Conservation (phyloP, 2,329 filamentous ascomycete genomes). For the Tolypocladium tropicale region DNA sequence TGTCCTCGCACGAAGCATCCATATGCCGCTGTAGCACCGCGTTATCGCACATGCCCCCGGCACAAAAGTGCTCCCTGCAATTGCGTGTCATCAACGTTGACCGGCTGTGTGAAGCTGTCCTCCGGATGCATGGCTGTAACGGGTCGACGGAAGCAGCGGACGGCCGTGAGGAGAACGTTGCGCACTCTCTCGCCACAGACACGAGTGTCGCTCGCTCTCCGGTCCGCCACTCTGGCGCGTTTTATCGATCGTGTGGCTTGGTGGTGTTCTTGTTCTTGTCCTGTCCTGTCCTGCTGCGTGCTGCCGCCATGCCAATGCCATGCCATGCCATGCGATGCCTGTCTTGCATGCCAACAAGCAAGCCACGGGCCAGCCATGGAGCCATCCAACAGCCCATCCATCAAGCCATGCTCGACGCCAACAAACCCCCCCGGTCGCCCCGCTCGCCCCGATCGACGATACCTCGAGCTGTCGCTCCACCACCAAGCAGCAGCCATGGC, state of each 20-base stretch:
- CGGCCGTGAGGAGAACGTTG: not conserved
- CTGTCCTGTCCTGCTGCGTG: not conserved
- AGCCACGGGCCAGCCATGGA: not conserved
- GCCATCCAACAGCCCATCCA: not conserved
- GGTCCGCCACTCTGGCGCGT: not conserved
- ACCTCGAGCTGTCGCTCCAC: not conserved
- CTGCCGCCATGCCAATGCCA: not conserved
- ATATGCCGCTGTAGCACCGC: too few relatives aligned
- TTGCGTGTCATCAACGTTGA: not conserved
- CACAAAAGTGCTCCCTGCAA: not conserved
- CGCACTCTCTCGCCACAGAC: not conserved
- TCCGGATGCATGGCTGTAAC: not conserved
- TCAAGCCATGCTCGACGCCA: not conserved
- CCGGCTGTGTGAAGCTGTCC: not conserved
- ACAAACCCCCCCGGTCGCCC: not conserved
- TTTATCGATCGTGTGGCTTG: not conserved
- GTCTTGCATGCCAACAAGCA: not conserved
- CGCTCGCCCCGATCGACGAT: not conserved
- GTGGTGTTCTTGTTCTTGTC: not conserved
- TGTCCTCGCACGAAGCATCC: too few relatives aligned
- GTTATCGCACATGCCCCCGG: not conserved
- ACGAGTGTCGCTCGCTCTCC: not conserved
- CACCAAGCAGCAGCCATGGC: slow-evolving; percentile 1
- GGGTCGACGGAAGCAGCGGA: not conserved
- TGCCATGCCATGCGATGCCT: not conserved